Conservation (phyloP, 305 asterid species). For the Caryopteris hybrid region DNA sequence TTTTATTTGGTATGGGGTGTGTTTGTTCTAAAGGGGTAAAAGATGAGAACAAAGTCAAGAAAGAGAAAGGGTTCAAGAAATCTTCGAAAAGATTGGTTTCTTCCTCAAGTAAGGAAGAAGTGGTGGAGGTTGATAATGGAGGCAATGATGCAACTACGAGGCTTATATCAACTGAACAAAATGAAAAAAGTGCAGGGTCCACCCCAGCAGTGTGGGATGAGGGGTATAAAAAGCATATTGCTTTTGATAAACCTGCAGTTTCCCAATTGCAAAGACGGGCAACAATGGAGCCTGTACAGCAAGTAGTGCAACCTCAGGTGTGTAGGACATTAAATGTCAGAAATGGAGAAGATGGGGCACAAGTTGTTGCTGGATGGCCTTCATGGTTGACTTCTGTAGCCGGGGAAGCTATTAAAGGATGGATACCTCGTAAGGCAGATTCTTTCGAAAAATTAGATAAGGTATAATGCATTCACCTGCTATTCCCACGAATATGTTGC, state of each 20-base stretch:
- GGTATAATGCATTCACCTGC: constrained; percentile 34
- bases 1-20: constrained; percentile 62
- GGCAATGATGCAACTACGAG: constrained; percentile 57
- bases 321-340: constrained; percentile 50
- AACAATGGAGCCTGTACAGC: constrained; percentile 20
- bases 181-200: constrained; percentile 56
- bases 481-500: background rate
- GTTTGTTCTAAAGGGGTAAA: constrained; percentile 66
- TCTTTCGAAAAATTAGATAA: constrained; percentile 83
- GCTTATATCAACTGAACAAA: constrained; percentile 50
- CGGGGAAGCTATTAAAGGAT: constrained; percentile 90
- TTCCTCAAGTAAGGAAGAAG: constrained; percentile 52
- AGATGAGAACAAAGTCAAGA: constrained; percentile 33
- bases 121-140: constrained; percentile 53
- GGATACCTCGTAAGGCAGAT: constrained; percentile 83
- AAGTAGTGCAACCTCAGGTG: constrained; percentile 50
- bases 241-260: constrained; percentile 35
- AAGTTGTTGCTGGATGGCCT: constrained; percentile 90
- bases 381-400: constrained; percentile 82
- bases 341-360: constrained; percentile 76
- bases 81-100: constrained; percentile 40
- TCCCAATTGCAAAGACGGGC: constrained; percentile 28
- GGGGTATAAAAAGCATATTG: constrained; percentile 38
- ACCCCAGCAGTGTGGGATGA: constrained; percentile 52
- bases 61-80: constrained; percentile 50